Evolutionary conservation across 495 filamentous ascomycete species (phyloP), one percentile per base, ranked within the genome.

Genomic region (Staphylotrichum tortipilum): DNA sequence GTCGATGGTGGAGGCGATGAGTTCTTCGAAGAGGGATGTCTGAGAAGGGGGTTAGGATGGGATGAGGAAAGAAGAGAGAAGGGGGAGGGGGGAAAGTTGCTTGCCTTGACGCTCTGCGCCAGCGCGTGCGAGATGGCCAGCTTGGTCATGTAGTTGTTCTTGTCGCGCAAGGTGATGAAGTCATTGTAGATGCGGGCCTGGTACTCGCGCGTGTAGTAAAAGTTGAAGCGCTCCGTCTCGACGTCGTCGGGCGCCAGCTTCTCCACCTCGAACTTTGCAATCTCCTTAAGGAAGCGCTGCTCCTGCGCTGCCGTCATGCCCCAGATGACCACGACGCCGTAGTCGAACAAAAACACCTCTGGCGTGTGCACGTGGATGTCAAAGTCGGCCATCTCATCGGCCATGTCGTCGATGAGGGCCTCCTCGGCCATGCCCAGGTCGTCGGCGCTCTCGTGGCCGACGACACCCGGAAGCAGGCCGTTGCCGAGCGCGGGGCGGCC

Each of bases 241-340:
- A 94, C 79, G 54, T 95, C 88, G 63, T 92, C 89, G 3, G 81
- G 79, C 12, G 78, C 80, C 42, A 98, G 73, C 62, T 94, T 96
- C 56, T 95, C 91, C 19, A 75, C 74, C 60, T 95, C 94, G 61
- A 97, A 98, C 61, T 91, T 95, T n/a, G 86, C 82, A 43, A 97
- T 84, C 56, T 98, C 92, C 50, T 89, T 91, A 5, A 98, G 71
- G 60, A 98, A 94, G 21, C 84, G 77, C 39, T 84, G 79, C 66
- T 98, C 92, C 53, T 98, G 82, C 7, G 78, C 72, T 7, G 84
- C 67, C 1, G 86, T 82, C 91, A 98, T 95, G 50, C 92, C 92
- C 92, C 92, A 98, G 63, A 97, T 90, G n/a, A 98, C 92, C n/a
- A 95, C 86, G n/a, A 95, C 94, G 34, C 92, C 92, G 60, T 98